Base-by-base conservation (phyloP, 768 basidiomycete genomes). In the Wakefieldia striispora region DNA sequence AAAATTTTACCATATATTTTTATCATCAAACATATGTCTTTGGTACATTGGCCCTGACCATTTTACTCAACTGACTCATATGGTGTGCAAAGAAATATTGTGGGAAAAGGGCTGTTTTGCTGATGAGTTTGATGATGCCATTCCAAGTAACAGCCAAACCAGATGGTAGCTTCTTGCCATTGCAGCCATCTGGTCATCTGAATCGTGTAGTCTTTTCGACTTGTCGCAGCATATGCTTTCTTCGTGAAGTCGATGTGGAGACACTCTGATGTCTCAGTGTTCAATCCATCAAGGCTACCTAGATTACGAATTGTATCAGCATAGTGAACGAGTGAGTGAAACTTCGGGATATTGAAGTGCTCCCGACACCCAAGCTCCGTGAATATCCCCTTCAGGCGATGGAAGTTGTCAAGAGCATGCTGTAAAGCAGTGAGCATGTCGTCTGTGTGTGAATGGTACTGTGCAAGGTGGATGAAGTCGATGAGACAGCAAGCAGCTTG, bases 191-290 rank as follows among this genome's bases (percentile, higher is more conserved):
- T 17, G 1, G 11, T 19, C 36, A 37, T 37, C 17, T 37, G 36
- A 17, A 47, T 17, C 0, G 14, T n/a, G 2, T 51, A 48, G 27
- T 51, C 45, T 7, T 27, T 51, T 3, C 2, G n/a, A 20, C 9
- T 47, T n/a, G 1, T 37, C 0, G n/a, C 3, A 2, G 7, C 9
- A 3, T 50, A 50, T 0, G 49, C 49, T 2, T 47, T 50, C 14
- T 51, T 47, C 1, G 40, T 1, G 1, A 14, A 51, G 26, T 51
- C 4, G 2, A 51, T 51, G 12, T 51, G 45, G 0, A 51, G 45
- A 0, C 1, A 5, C 14, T 51, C 27, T 0, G 27, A 51, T 1
- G 3, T 23, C 27, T 51, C 26, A 2, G 27, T 42, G 3, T 51
- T 50, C 2, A 50, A 16, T 0, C 49, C 33, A 26, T 50, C 36